Conservation (phyloP, 495 filamentous ascomycete species). For the Penicillium pulvis region DNA sequence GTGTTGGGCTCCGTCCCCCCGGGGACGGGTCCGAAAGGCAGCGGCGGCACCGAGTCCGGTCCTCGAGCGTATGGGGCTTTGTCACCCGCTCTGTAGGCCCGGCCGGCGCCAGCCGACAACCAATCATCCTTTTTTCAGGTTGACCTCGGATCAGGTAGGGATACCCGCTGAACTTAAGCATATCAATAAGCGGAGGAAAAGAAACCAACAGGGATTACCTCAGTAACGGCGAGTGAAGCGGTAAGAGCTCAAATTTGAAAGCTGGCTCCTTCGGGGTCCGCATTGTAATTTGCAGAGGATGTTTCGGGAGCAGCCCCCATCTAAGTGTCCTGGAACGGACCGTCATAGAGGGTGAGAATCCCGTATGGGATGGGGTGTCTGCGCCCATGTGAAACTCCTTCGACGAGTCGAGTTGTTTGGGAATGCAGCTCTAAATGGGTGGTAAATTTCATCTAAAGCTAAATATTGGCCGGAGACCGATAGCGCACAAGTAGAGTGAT, state of each 20-base stretch:
- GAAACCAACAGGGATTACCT: conserved; percentile 73
- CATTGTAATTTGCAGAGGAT: conserved; percentile 71
- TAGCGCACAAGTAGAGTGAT: conserved; percentile 76
- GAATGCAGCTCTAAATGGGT: conserved; percentile 52
- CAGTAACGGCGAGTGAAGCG: conserved; percentile 72
- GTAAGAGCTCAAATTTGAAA: conserved; percentile 75
- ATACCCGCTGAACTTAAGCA: conserved; percentile 68
- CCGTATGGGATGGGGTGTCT: conserved; percentile 53
- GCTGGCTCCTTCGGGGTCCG: conserved; percentile 55
- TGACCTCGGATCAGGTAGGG: conserved; percentile 70
- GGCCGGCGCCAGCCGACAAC: conserved; percentile 18
- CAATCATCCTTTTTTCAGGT: conserved; percentile 33
- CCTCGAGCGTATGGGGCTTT: conserved; percentile 47
- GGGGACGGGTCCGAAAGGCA: conserved; percentile 44
- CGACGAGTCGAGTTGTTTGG: conserved; percentile 37
- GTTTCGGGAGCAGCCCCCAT: conserved; percentile 54
- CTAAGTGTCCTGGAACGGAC: conserved; percentile 64
- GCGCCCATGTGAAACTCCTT: conserved; percentile 54
- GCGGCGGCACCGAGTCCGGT: conserved; percentile 43
- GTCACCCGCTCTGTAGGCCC: conserved; percentile 30
- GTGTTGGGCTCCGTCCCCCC: conserved; percentile 44
- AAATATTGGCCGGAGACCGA: conserved; percentile 72
- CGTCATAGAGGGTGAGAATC: conserved; percentile 64
- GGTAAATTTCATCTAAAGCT: conserved; percentile 77
- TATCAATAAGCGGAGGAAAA: conserved; percentile 66